Base-by-base conservation (phyloP, 345 rosid genomes). In the Brassica nigra region DNA sequence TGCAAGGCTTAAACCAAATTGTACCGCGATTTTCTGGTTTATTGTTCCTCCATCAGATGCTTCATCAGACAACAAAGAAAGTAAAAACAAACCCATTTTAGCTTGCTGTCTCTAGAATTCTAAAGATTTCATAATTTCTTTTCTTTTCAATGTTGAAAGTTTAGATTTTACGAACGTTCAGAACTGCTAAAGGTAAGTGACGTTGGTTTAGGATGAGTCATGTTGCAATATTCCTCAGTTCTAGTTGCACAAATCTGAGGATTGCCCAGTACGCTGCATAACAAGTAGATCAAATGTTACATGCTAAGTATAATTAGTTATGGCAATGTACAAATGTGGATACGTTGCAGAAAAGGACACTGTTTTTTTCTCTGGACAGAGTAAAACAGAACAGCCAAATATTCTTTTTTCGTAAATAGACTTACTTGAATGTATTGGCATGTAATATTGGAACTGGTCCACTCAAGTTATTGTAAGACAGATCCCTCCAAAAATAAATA, bases 341-440 rank as follows among this genome's bases (percentile, higher is more conserved):
- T 27, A 39, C 63, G 18, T 33, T 70, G 44, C 20, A 49, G 57
- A 47, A 2, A n/a, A 47, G 2, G 18, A 30, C 9, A 18, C 12
- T 27, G 76, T 18, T 34, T 66, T 66, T 57, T 11, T 1, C 57
- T 44, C 27, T 37, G 47, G 67, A 62, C 62, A 61, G 58, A 62
- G 44, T 33, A 67, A 78, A 49, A 52, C 31, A 49, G 57, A 49
- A 49, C 57, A 49, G 66, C 65, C 57, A 66, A 62, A 28, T 42
- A 37, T 66, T 68, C 47, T 69, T 68, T 78, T 47, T 14, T 36
- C 14, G 52, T 33, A 55, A 55, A 71, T 73, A 75, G 62, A 84
- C 93, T 86, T 88, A 93, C 94, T 87, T 90, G 88, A 82, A 88
- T 70, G 94, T 87, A 79, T 82, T 86, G 39, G 88, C 87, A 33